phyloP scores from a whole-genome alignment of 1,284 basidiomycete genomes.

The Tylopilus orsonianus region DNA sequence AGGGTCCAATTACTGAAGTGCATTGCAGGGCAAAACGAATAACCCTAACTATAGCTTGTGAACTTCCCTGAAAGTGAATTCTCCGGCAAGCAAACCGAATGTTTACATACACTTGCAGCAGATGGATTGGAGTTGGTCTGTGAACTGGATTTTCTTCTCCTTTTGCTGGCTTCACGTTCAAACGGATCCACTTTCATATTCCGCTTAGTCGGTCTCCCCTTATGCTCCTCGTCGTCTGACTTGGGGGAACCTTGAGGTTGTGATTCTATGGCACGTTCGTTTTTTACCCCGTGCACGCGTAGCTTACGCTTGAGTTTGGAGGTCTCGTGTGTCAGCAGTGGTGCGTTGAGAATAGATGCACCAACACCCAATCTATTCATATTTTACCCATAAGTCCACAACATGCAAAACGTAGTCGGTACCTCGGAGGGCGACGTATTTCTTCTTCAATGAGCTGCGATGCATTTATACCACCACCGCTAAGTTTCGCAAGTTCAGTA shows the following conservation, averaged over 20 bases:
- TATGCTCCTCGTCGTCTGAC: conserved; percentile 55
- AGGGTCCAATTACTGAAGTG: conserved; percentile 7
- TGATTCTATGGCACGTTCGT: conserved; percentile 39
- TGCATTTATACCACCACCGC: conserved; percentile 36
- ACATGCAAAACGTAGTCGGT: conserved; percentile 11
- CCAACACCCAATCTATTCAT: conserved; percentile 65
- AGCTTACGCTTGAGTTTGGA: conserved; percentile 58
- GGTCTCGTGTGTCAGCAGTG: conserved; percentile 44
- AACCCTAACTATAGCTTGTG: conserved; percentile 15
- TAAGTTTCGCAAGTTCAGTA: conserved; percentile 33
- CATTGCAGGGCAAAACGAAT: not conserved
- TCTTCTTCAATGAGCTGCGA: conserved; percentile 64
- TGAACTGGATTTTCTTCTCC: conserved; percentile 20
- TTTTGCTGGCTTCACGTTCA: conserved; percentile 40
- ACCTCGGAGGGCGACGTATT: conserved; percentile 69
- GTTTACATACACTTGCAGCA: not conserved
- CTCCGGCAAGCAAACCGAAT: not conserved
- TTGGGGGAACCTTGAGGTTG: conserved; percentile 29
- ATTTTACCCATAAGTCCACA: conserved; percentile 10
- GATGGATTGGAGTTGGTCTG: not conserved
- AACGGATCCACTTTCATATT: conserved; percentile 60
- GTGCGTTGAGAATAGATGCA: conserved; percentile 51
- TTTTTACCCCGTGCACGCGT: conserved; percentile 48
- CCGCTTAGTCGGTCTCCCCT: conserved; percentile 56
- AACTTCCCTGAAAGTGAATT: not conserved